Percentiles rank a stretch among this genome's conserved stretches.
Evolutionary conservation across 2,329 filamentous ascomycete species (phyloP).

Genomic region (Botryotinia narcissicola): DNA sequence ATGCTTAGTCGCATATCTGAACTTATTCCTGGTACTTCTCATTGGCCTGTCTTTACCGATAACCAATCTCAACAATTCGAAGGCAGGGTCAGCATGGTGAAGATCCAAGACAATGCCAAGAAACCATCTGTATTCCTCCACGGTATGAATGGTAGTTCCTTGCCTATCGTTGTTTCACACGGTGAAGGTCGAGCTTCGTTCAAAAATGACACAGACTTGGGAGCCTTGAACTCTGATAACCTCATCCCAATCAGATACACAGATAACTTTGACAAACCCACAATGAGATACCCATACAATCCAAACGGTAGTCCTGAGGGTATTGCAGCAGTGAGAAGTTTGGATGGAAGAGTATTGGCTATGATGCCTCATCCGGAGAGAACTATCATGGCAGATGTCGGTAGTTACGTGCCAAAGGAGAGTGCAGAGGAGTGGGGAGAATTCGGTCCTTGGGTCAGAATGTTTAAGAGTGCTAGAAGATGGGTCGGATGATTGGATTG

Average conservation of each 20-base stretch:
- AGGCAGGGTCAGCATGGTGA: slow-evolving; percentile 81
- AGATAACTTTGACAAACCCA: slow-evolving; percentile 73
- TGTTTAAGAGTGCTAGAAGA: slow-evolving; percentile 70
- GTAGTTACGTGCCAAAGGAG: slow-evolving; percentile 61
- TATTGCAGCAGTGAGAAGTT: slow-evolving; percentile 64
- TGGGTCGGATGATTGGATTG: slow-evolving; percentile 51
- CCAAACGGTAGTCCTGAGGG: slow-evolving; percentile 70
- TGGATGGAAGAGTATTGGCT: slow-evolving; percentile 65
- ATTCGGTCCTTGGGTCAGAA: slow-evolving; percentile 65
- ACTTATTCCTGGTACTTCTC: slow-evolving; percentile 77
- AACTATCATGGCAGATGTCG: slow-evolving; percentile 63
- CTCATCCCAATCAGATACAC: slow-evolving; percentile 80
- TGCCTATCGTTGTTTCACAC: slow-evolving; percentile 87
- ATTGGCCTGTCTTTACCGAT: slow-evolving; percentile 83
- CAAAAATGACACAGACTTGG: slow-evolving; percentile 50
- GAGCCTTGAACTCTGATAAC: slow-evolving; percentile 60
- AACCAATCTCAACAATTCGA: slow-evolving; percentile 90
- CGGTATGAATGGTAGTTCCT: slow-evolving; percentile 76
- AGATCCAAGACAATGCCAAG: slow-evolving; percentile 62
- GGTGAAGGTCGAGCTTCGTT: slow-evolving; percentile 85
- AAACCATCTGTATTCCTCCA: slow-evolving; percentile 79
- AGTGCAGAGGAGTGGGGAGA: slow-evolving; percentile 63
- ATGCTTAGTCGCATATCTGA: slow-evolving; percentile 82
- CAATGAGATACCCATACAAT: slow-evolving; percentile 85
- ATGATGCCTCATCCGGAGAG: slow-evolving; percentile 76